Percentiles rank a stretch among this genome's conserved stretches.
These are phyloP conservation scores for Camelina sativa DNA, from an alignment of 345 rosid genomes.

Conservation along the genomic window DNA sequence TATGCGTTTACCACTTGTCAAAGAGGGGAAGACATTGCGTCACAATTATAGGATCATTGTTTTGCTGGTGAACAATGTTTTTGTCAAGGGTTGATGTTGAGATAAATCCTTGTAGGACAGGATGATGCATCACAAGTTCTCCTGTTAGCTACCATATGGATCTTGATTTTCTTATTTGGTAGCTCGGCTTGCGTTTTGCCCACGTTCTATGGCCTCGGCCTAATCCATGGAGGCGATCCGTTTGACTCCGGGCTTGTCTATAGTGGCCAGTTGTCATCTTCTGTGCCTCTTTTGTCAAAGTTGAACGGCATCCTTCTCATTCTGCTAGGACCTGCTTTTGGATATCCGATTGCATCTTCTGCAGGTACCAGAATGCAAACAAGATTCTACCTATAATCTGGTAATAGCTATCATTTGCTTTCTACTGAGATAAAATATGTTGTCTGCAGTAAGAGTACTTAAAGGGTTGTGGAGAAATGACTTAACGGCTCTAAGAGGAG, in stretches of 20 bases:
- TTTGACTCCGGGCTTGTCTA: slow-evolving; percentile 49
- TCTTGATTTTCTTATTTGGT: slow-evolving; percentile 74
- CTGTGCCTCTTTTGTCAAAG: slow-evolving; percentile 55
- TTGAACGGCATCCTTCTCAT: slow-evolving; percentile 66
- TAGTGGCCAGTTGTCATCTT: slow-evolving; percentile 49
- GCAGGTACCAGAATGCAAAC: slow-evolving; percentile 56
- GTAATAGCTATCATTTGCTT: neutral
- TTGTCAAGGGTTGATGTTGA: slow-evolving; percentile 54
- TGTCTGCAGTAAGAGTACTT: slow-evolving; percentile 76
- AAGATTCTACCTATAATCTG: neutral
- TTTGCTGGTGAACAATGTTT: slow-evolving; percentile 21
- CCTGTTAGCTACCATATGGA: slow-evolving; percentile 86
- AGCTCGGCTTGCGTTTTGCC: slow-evolving; percentile 63
- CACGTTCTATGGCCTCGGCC: slow-evolving; percentile 55
- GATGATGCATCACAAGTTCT: slow-evolving; percentile 88
- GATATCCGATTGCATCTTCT: slow-evolving; percentile 79
- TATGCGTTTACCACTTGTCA: slow-evolving; percentile 11
- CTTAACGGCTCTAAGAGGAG: slow-evolving; percentile 84
- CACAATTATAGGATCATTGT: neutral
- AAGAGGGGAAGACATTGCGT: neutral
- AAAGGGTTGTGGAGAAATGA: slow-evolving; percentile 89
- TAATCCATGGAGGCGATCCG: slow-evolving; percentile 68
- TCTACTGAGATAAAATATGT: slow-evolving; percentile 4
- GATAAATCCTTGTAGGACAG: slow-evolving; percentile 95
- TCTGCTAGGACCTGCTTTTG: slow-evolving; percentile 66